Evolutionary conservation across 106 monocot species (phyloP), one percentile per base, ranked within the genome.

Genomic region (Dendrobium chrysotoxum): DNA sequence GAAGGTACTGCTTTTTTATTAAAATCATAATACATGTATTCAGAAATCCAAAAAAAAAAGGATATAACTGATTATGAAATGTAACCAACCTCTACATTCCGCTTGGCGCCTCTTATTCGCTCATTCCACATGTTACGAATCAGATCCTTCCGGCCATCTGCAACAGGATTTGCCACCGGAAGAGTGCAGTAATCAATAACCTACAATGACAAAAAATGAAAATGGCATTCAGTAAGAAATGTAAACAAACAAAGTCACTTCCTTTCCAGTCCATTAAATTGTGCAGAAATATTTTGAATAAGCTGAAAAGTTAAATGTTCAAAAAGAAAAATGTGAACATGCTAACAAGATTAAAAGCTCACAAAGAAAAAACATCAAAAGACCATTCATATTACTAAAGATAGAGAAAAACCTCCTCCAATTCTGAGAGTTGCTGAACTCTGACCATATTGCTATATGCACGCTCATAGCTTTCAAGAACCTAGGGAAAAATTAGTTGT

Each of bases 111-210:
- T 57, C 85, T 86, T 81, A 99, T 95, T 26, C 99, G 93, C 75
- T 99, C 99, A 84, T 90, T 99, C 99, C 99, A 99, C 99, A 99
- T 99, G 77, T 93, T 95, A 75, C 93, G 99, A 58, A 99, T 99
- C 58, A 99, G 82, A 83, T 93, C 88, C 68, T 86, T 93, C 53
- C 99, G 77, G 77, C 88, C 85, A 46, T 95, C 98, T 15, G 98
- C 92, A 81, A 95, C 88, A 30, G 89, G 75, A 53, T 86, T 92
- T 40, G 82, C 93, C 41, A 82, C 68, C 1, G 95, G 91, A 82
- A 95, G 91, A 83, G 98, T 95, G 75, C 95, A 93, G 82, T 99
- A 99, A 81, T 99, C 99, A 85, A 99, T 99, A 39, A 99, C 99
- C 96, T 94, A 80, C 71, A 71, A 83, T 0, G 3, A 70, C 1